Evolutionary conservation across 2,329 filamentous ascomycete genomes (phyloP).

Genomic region (Gliomastix tumulicola): DNA sequence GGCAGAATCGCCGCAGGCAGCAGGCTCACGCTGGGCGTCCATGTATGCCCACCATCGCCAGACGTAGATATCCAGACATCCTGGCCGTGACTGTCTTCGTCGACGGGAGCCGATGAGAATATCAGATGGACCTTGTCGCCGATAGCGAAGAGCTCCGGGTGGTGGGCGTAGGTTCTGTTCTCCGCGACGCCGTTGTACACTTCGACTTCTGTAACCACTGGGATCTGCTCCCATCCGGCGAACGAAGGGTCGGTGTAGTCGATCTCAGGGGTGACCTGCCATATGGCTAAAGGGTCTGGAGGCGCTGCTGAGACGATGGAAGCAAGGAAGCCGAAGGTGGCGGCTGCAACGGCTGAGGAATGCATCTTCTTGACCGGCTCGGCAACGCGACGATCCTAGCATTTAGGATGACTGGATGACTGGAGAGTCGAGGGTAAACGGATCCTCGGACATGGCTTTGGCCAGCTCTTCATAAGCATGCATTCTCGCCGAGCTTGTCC

Average conservation of each 20-base stretch:
- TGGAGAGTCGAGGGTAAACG: too few species aligned
- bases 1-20: conserved; percentile 14
- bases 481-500: too few species aligned
- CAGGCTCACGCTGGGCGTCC: conserved; percentile 8
- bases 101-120: conserved; percentile 13
- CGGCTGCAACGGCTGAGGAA: too few species aligned
- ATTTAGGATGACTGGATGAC: too few species aligned
- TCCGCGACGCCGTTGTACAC: conserved; percentile 12
- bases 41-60: conserved; percentile 11
- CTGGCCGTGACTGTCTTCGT: conserved; percentile 16
- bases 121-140: conserved; percentile 10
- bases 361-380: too few species aligned
- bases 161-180: conserved; percentile 14
- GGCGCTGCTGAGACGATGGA: not conserved
- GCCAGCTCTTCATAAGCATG: too few species aligned
- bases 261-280: conserved; percentile 4
- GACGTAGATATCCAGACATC: conserved; percentile 13
- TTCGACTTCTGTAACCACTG: conserved; percentile 9
- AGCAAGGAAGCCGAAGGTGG: conserved; percentile 6
- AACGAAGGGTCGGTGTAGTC: conserved; percentile 14
- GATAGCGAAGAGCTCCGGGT: conserved; percentile 12
- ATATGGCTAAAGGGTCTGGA: not conserved
- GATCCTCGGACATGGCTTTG: too few species aligned
- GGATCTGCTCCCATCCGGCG: conserved; percentile 15
- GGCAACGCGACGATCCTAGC: too few species aligned